Conservation (phyloP, 2,329 filamentous ascomycete species). For the Colletotrichum sp. region DNA sequence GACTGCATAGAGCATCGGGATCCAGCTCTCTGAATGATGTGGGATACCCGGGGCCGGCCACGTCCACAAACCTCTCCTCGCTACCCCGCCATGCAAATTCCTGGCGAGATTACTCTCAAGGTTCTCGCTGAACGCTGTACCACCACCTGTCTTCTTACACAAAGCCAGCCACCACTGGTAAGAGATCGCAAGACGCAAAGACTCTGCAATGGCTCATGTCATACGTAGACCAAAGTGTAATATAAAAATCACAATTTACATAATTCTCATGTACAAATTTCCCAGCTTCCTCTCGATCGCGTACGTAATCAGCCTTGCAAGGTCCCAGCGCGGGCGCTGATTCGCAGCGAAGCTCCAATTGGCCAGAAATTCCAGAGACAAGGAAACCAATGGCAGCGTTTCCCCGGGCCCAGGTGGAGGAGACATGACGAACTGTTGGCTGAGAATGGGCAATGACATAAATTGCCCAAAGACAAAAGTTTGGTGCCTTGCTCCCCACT, state of each 20-base stretch:
- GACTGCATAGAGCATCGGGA: background rate
- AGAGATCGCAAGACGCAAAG: background rate
- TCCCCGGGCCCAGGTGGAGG: constrained; percentile 17
- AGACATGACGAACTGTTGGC: constrained; percentile 23
- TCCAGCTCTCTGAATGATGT: background rate
- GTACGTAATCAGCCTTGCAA: constrained; percentile 15
- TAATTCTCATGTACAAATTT: background rate
- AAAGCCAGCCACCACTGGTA: background rate
- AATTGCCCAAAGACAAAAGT: constrained; percentile 11
- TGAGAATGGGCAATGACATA: constrained; percentile 17
- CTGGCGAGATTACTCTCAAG: background rate
- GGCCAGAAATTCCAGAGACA: background rate
- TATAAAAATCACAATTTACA: background rate
- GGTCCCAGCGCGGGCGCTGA: background rate
- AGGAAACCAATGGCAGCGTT: constrained; percentile 9
- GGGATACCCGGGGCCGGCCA: background rate
- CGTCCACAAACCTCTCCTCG: background rate
- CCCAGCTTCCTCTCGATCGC: background rate
- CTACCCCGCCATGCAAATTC: background rate
- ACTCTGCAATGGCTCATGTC: background rate
- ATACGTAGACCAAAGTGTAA: background rate
- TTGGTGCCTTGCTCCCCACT: background rate
- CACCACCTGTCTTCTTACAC: background rate
- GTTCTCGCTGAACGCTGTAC: background rate
- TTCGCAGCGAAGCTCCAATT: background rate